phyloP scores from a whole-genome alignment of 768 basidiomycete genomes.

The Auriscalpium vulgare region DNA sequence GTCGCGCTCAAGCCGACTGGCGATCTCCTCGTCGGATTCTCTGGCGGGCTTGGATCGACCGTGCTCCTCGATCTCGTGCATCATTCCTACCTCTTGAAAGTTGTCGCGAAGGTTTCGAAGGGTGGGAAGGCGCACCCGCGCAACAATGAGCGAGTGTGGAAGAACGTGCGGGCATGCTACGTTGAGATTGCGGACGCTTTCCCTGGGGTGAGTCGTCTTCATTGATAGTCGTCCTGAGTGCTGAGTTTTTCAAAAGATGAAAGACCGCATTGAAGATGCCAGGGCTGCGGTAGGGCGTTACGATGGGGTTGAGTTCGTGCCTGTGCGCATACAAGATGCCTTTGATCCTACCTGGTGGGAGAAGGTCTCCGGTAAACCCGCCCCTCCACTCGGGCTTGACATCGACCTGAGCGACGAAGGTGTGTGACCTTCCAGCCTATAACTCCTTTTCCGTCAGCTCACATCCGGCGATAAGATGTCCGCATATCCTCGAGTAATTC shows the following conservation, averaged over 20 bases:
- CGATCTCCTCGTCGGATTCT: conserved; percentile 60
- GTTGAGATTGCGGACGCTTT: conserved; percentile 61
- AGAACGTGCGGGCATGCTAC: conserved; percentile 54
- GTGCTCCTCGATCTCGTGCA: conserved; percentile 63
- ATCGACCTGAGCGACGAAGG: conserved; percentile 52
- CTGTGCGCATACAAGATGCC: conserved; percentile 64
- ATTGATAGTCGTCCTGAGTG: background rate
- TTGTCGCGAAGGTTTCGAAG: conserved; percentile 23
- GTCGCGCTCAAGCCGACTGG: conserved; percentile 60
- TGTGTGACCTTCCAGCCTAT: background rate
- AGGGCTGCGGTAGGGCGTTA: conserved; percentile 39
- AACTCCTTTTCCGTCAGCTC: conserved; percentile 9
- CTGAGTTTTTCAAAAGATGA: conserved; percentile 30
- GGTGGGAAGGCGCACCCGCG: conserved; percentile 65
- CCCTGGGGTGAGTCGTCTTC: conserved; percentile 40
- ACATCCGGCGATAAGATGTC: conserved; percentile 7
- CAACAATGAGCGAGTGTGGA: conserved; percentile 48
- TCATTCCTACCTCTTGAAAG: conserved; percentile 42
- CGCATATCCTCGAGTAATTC: conserved; percentile 6
- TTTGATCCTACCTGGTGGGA: conserved; percentile 68
- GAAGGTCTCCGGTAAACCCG: conserved; percentile 28
- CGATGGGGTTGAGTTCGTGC: conserved; percentile 46
- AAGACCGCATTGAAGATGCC: conserved; percentile 48
- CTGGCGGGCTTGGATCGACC: conserved; percentile 75
- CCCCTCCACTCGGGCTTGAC: conserved; percentile 23